Evolutionary conservation across 2,329 filamentous ascomycete species (phyloP), one percentile per base, ranked within the genome.

Genomic region (Ceratocystis huliohia): DNA sequence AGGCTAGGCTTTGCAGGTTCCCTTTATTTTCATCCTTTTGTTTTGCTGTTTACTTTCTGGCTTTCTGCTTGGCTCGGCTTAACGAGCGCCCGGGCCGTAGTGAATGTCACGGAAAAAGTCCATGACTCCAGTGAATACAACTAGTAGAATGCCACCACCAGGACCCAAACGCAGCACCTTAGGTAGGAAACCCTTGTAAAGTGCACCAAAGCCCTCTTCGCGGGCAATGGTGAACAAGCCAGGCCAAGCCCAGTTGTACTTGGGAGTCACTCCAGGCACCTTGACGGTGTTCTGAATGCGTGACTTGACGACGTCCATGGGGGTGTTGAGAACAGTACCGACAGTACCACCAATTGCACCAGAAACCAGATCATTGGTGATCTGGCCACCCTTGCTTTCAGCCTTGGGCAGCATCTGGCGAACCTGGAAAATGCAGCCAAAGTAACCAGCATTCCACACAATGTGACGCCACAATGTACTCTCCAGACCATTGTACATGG

Each of bases 241-340:
- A 61, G 91, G 89, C 84, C 87, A 96, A 41, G 94, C 94, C 94
- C 94, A 99, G 84, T 97, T 96, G 81, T 99, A 99, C 83, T 99
- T 99, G 74, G 89, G 89, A 25, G 85, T 78, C 65, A 84, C 81
- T 4, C 94, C 94, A n/a, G 88, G 76, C 48, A 96, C 79, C 81
- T 89, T 93, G 70, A 89, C 82, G 66, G 85, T 91, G 79, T 99
- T 99, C 78, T 99, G 94, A 71, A 99, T 99, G 70, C 94, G 88
- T 70, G 89, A 95, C 84, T 99, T 99, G 79, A 97, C 92, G 22
- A 97, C 93, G 73, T 97, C 92, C 85, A 96, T 87, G 67, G 92
- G 91, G 2, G 93, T 97, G 81, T 99, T 99, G 70, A 97, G 75
- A 50, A 96, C 83, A 2, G 93, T 99, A 75, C 94, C 93, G 64